A percentile compares a stretch with the other conserved stretches of the same genome.
Conservation (phyloP, 106 monocot species). For the Dendrobium officinale region DNA sequence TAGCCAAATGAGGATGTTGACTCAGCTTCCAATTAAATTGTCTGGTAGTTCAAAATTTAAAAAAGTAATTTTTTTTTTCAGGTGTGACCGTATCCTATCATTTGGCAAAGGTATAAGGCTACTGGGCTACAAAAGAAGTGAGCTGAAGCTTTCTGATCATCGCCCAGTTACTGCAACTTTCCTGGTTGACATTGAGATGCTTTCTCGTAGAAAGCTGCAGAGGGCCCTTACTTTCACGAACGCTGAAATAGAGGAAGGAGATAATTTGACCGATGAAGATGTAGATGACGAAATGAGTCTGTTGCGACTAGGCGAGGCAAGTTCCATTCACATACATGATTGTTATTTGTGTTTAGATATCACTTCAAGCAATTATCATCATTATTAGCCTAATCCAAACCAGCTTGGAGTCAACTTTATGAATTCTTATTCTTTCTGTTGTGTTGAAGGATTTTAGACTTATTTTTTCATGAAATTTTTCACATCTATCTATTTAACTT, state of each 20-base stretch:
- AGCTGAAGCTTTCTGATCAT: conserved; percentile 68
- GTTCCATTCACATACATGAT: neutral
- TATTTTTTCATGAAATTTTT: neutral
- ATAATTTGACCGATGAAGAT: conserved; percentile 29
- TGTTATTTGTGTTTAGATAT: neutral
- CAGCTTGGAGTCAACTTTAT: neutral
- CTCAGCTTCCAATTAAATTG: neutral
- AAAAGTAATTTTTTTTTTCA: conserved; percentile 5
- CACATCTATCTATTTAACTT: neutral
- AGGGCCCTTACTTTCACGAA: conserved; percentile 74
- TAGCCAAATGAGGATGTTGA: neutral
- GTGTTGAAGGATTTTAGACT: neutral
- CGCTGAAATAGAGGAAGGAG: conserved; percentile 50
- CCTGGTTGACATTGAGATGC: conserved; percentile 69
- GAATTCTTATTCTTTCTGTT: neutral
- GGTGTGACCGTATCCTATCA: conserved; percentile 77
- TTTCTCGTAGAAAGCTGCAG: conserved; percentile 64
- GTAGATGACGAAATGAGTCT: conserved; percentile 8
- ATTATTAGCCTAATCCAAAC: neutral
- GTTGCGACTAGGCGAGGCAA: conserved; percentile 9
- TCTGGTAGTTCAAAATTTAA: neutral
- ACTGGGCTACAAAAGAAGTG: conserved; percentile 44
- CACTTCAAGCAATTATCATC: neutral
- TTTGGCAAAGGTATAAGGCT: conserved; percentile 68
- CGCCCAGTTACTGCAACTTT: conserved; percentile 64